phyloP scores from a whole-genome alignment of 2,329 filamentous ascomycete species.

The Ceratocystis huliohia region DNA sequence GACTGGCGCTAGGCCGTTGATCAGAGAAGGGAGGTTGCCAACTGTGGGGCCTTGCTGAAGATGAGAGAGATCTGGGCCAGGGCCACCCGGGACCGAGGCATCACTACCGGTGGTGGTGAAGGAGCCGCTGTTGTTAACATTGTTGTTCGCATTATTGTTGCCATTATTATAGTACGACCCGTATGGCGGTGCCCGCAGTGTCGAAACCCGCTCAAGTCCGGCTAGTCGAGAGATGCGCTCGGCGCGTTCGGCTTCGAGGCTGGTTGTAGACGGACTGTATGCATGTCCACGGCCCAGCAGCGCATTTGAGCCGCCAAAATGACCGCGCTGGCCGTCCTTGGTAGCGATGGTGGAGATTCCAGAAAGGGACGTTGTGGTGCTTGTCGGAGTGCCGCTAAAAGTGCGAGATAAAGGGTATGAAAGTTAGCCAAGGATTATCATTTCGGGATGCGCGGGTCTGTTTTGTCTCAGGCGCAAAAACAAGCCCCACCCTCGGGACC shows the following conservation, averaged over 20 bases:
- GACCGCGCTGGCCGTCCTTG: conserved; percentile 87
- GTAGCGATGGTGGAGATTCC: conserved; percentile 87
- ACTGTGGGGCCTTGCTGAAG: conserved; percentile 27
- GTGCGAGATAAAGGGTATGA: neutral
- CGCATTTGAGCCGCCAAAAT: conserved; percentile 40
- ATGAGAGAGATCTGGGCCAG: conserved; percentile 39
- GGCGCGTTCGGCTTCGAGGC: conserved; percentile 79
- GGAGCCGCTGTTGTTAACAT: conserved; percentile 22
- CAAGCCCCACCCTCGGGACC: neutral
- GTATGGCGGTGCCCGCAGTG: conserved; percentile 45
- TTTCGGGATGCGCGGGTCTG: neutral
- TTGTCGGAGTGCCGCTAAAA: conserved; percentile 76
- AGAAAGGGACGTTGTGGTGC: conserved; percentile 80
- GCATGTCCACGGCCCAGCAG: conserved; percentile 45
- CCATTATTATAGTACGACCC: conserved; percentile 5
- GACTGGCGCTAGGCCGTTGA: conserved; percentile 32
- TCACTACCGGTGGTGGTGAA: conserved; percentile 23
- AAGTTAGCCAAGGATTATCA: neutral
- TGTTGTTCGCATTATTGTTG: conserved; percentile 21
- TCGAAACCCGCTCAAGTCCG: conserved; percentile 76
- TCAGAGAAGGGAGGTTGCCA: conserved; percentile 21
- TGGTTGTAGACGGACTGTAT: conserved; percentile 50
- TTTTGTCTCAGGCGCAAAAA: neutral
- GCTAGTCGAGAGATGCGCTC: conserved; percentile 91
- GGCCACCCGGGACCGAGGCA: conserved; percentile 28